phyloP scores from a whole-genome alignment of 2,329 filamentous ascomycete genomes.

The Sporothrix dimorphospora region DNA sequence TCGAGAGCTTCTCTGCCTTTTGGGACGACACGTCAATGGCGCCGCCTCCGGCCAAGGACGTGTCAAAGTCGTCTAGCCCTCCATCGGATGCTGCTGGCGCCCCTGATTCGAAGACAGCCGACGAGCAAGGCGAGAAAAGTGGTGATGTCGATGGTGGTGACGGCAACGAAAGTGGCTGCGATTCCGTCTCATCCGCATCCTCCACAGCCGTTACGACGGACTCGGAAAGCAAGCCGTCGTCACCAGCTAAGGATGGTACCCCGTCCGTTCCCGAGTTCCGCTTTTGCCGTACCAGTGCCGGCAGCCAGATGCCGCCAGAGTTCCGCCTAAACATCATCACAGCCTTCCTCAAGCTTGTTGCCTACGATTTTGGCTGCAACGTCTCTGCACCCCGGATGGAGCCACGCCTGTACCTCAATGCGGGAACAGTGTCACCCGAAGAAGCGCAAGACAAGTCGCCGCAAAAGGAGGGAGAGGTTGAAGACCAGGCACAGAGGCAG shows the following conservation, averaged over 20 bases:
- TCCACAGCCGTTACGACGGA: slow-evolving; percentile 31
- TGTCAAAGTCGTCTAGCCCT: slow-evolving; percentile 20
- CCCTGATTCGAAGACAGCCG: background rate
- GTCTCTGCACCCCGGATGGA: slow-evolving; percentile 60
- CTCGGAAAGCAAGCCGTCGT: slow-evolving; percentile 30
- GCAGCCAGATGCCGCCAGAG: slow-evolving; percentile 61
- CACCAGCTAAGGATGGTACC: slow-evolving; percentile 27
- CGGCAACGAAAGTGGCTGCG: slow-evolving; percentile 22
- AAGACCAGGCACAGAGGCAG: background rate
- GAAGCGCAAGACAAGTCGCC: slow-evolving; percentile 9
- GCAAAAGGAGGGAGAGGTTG: background rate
- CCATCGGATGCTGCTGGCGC: background rate
- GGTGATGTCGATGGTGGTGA: slow-evolving; percentile 23
- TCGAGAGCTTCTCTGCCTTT: slow-evolving; percentile 61
- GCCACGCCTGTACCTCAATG: slow-evolving; percentile 59
- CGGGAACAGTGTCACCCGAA: slow-evolving; percentile 12
- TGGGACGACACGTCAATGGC: slow-evolving; percentile 62
- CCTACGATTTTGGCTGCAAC: slow-evolving; percentile 68
- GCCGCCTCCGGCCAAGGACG: slow-evolving; percentile 44
- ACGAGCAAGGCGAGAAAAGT: slow-evolving; percentile 26
- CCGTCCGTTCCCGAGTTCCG: slow-evolving; percentile 29
- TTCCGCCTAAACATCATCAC: slow-evolving; percentile 60
- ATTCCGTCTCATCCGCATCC: slow-evolving; percentile 29
- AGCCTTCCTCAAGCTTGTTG: slow-evolving; percentile 65
- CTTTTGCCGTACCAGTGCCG: slow-evolving; percentile 53